phyloP scores from a whole-genome alignment of 495 filamentous ascomycete genomes.

The Neurospora terricola region DNA sequence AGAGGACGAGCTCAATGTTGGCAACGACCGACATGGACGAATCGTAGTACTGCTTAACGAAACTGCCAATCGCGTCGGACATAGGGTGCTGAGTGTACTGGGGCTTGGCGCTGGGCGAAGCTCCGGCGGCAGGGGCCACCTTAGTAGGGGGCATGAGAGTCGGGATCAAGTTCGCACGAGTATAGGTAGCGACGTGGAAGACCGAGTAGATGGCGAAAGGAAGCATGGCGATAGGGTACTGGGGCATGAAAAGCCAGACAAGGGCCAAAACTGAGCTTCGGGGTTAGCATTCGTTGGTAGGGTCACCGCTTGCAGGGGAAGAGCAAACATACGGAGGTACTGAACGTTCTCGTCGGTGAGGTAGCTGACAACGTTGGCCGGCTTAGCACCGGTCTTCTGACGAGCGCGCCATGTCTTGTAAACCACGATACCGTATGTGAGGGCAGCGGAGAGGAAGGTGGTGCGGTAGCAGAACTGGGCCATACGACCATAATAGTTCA shows the following conservation, averaged over 20 bases:
- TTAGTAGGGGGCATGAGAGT: constrained; percentile 42
- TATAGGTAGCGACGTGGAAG: constrained; percentile 91
- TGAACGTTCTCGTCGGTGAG: constrained; percentile 91
- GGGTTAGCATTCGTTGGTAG: constrained; percentile 4
- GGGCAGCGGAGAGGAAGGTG: constrained; percentile 78
- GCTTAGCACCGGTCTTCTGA: constrained; percentile 51
- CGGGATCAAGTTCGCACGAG: constrained; percentile 60
- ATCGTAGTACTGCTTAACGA: constrained; percentile 98
- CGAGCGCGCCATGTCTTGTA: constrained; percentile 92
- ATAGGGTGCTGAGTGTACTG: constrained; percentile 54
- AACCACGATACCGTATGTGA: constrained; percentile 97
- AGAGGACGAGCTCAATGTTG: constrained; percentile 64
- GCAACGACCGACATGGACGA: constrained; percentile 74
- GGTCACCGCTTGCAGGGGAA: not conserved
- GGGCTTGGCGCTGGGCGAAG: constrained; percentile 53
- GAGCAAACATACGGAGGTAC: constrained; percentile 67
- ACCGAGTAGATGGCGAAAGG: constrained; percentile 95
- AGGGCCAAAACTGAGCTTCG: constrained; percentile 69
- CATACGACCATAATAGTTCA: constrained; percentile 65
- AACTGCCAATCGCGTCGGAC: constrained; percentile 73
- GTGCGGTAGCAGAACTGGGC: constrained; percentile 78
- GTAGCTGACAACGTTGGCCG: constrained; percentile 50
- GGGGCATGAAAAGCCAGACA: constrained; percentile 86
- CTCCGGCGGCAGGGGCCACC: constrained; percentile 30
- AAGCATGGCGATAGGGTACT: constrained; percentile 80